These are phyloP conservation scores for Colletotrichum navitas DNA, from an alignment of 2,329 filamentous ascomycete species.

Conservation along the genomic window DNA sequence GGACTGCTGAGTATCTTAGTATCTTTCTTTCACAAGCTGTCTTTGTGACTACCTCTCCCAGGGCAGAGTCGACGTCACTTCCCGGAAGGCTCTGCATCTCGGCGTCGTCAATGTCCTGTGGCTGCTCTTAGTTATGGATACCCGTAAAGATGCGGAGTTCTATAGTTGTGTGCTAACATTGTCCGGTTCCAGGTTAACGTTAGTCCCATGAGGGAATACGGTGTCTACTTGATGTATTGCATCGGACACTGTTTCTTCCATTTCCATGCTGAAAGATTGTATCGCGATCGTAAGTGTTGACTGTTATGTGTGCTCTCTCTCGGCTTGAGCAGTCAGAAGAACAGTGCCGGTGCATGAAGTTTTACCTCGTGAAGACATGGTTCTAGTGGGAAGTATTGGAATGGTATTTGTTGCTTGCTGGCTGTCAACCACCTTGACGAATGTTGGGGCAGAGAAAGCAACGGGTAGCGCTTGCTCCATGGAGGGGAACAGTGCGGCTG, in stretches of 20 bases:
- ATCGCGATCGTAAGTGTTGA: background rate
- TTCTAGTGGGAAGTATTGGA: background rate
- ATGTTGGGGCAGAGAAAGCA: background rate
- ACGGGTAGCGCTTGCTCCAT: background rate
- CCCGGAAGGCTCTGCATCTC: slow-evolving; percentile 40
- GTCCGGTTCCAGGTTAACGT: slow-evolving; percentile 39
- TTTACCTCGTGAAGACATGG: background rate
- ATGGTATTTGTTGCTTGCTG: slow-evolving; percentile 8
- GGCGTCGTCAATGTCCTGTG: slow-evolving; percentile 33
- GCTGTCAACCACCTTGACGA: background rate
- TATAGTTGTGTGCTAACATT: slow-evolving; percentile 28
- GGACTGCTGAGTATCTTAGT: slow-evolving; percentile 21
- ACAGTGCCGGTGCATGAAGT: background rate
- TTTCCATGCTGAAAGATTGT: slow-evolving; percentile 12
- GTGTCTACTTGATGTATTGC: slow-evolving; percentile 24
- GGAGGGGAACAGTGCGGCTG: slow-evolving; percentile 16
- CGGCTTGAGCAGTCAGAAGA: background rate
- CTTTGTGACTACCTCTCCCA: slow-evolving; percentile 46
- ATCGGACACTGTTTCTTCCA: slow-evolving; percentile 28
- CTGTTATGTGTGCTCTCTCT: background rate
- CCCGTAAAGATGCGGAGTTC: background rate
- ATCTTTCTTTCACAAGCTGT: background rate
- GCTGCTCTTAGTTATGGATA: slow-evolving; percentile 3
- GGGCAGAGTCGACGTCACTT: slow-evolving; percentile 47
- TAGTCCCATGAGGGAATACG: slow-evolving; percentile 10